Percentiles rank a stretch among this genome's conserved stretches.
phyloP scores from a whole-genome alignment of 2,329 filamentous ascomycete species.

The Stemphylium lycopersici region DNA sequence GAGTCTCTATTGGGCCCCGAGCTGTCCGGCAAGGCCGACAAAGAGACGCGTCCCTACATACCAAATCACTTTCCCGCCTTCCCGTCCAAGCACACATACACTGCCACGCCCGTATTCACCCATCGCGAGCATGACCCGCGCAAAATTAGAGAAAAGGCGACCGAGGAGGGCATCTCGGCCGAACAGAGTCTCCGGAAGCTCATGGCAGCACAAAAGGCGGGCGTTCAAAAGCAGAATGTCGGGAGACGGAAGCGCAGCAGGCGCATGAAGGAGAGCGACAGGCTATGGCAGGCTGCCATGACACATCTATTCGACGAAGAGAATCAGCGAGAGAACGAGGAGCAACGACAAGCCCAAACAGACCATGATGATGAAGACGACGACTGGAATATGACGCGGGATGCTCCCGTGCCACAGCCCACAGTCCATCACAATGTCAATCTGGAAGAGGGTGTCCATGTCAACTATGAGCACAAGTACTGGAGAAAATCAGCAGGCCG shows the following conservation, averaged over 20 bases:
- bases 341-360: constrained; percentile 24
- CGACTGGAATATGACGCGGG: constrained; percentile 26
- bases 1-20: constrained; percentile 59
- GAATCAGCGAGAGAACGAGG: constrained; percentile 36
- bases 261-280: constrained; percentile 53
- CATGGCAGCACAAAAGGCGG: constrained; percentile 56
- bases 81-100: constrained; percentile 69
- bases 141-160: constrained; percentile 66
- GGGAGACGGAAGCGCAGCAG: constrained; percentile 50
- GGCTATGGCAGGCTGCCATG: constrained; percentile 63
- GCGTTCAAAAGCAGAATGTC: constrained; percentile 46
- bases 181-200: constrained; percentile 70
- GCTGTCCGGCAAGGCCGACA: constrained; percentile 56
- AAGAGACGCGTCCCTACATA: constrained; percentile 59
- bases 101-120: constrained; percentile 64
- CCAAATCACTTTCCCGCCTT: constrained; percentile 66
- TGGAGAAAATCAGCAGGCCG: constrained; percentile 58
- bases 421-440: constrained; percentile 39
- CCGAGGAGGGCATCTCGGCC: constrained; percentile 68
- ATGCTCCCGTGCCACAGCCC: constrained; percentile 35
- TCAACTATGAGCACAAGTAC: constrained; percentile 66
- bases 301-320: constrained; percentile 56
- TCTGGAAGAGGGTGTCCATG: constrained; percentile 52
- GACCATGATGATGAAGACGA: constrained; percentile 28
- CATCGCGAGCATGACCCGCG: constrained; percentile 65